Base-by-base conservation (phyloP, 2,329 filamentous ascomycete species). In the Simplicillium aogashimaense region DNA sequence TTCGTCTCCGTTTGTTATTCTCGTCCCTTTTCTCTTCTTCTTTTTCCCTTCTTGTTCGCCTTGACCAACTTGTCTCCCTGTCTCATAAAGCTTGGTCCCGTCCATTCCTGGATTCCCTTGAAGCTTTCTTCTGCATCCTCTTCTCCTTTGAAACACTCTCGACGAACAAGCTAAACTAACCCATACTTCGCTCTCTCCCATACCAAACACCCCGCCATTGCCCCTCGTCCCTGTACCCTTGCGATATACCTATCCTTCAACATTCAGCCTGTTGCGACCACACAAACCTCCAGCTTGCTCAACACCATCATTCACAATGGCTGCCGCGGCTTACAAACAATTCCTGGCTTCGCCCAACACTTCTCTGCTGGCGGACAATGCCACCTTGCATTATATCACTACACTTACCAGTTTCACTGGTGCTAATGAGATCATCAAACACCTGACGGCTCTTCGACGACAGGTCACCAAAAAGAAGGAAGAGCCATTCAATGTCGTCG, bases 321-420 rank as follows among this genome's bases (percentile, higher is more conserved):
- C 65, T 47, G 56, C 63, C 50, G 20, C 20, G 9, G 56, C 72
- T 45, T 90, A 90, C 67, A 74, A 79, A 69, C 75, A 77, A 65
- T 89, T 88, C 59, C 70, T 89, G 41, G 70, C 74, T 54, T 69
- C 76, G 46, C 83, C 83, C 46, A 79, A 66, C 61, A 65, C 78
- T 41, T 74, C 76, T 41, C 65, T 75, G 42, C 67, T 90, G 53
- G 71, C 79, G 29, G 64, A 73, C 40, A 72, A 81, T 59, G 81
- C 82, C 43, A 76, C 82, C 35, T 66, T 89, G 50, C 80, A 90
- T 69, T 98, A 97, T 69, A 82, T 97, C 60, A 87, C 89, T 41
- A 95, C 90, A 7, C 82, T 88, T 11, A 87, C 81, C 29, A 77
- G 77, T 47, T 70, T 94, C 56, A 70, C 73, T 46, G 80, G 86